Base-by-base conservation (phyloP, 2,329 filamentous ascomycete species). In the Emmonsia crescens region DNA sequence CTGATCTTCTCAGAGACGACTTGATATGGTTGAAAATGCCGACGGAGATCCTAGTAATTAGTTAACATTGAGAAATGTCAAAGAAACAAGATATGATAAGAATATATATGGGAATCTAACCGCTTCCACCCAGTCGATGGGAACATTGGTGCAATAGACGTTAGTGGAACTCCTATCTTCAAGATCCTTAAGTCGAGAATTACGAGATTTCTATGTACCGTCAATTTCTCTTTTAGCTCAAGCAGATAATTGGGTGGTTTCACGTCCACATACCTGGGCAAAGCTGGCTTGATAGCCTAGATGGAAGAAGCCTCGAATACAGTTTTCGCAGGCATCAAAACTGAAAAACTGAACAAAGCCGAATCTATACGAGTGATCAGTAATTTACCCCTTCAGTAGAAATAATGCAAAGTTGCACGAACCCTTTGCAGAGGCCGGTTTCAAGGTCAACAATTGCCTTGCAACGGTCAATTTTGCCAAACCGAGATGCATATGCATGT, bases 381-480 rank as follows among this genome's bases (percentile, higher is more conserved):
- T 63, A 64, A 57, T 65, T 59, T 59, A 36, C 58, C 56, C 62
- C 21, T 49, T 57, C 62, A 19, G 61, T 51, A 55, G 14, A 63
- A 49, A 21, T 62, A 56, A 48, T 9, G 19, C 27, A n/a, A 31
- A 14, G 5, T 48, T 38, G 29, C 10, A 77, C 82, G 70, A 78
- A 96, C 94, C 94, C 94, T 78, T 99, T 99, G 84, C 94, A 99
- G 65, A 91, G 87, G 63, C 91, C 90, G 57, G 91, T 96, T 67
- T 89, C 87, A 59, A 92, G 88, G 77, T 99, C 95, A 71, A 99
- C 96, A 77, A 99, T 99, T 16, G 95, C 94, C 81, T 99, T 99
- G 71, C 91, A 96, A 66, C 92, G 96, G 77, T 96, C 91, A 62
- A 99, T 94, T 64, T 88, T 86, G 49, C 94, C 95, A 72, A 97